These are phyloP conservation scores for Saccharomycopsis schoenii DNA, from an alignment of 805 yeast species.

Conservation along the genomic window DNA sequence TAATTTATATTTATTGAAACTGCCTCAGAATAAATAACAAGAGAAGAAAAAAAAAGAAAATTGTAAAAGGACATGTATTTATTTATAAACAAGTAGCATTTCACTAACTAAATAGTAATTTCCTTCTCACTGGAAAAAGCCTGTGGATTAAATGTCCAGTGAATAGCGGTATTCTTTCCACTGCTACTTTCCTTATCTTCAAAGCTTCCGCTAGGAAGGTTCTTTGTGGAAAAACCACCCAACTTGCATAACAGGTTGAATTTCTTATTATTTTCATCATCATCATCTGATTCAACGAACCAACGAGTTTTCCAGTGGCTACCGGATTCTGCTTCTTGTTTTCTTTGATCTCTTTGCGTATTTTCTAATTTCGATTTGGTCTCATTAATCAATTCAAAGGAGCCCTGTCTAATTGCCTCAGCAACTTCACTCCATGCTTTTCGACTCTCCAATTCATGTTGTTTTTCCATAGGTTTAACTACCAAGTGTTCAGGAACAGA, in stretches of 20 bases:
- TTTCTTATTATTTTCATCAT: constrained; percentile 17
- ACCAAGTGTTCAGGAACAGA: constrained; percentile 42
- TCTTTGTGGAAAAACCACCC: constrained; percentile 49
- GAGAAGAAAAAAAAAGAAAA: background rate
- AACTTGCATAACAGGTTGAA: constrained; percentile 34
- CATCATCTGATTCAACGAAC: constrained; percentile 40
- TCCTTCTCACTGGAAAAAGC: constrained; percentile 54
- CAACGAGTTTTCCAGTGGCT: constrained; percentile 70
- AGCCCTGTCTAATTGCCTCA: constrained; percentile 66
- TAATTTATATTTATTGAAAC: too few relatives aligned
- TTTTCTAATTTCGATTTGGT: constrained; percentile 77
- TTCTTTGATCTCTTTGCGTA: constrained; percentile 73
- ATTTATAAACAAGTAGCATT: background rate
- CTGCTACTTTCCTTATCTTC: constrained; percentile 28
- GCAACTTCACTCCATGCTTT: constrained; percentile 88
- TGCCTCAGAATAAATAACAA: too few relatives aligned
- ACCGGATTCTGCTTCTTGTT: constrained; percentile 57
- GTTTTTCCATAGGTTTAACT: constrained; percentile 78
- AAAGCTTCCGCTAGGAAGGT: constrained; percentile 59
- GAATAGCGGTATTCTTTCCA: constrained; percentile 26
- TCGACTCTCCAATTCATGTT: constrained; percentile 73
- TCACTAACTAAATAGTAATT: constrained; percentile 23
- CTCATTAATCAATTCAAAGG: constrained; percentile 63
- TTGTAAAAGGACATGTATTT: background rate
- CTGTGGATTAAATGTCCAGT: constrained; percentile 59